Evolutionary conservation across 2,329 filamentous ascomycete genomes (phyloP).

Genomic region (Calonectria crousiana): DNA sequence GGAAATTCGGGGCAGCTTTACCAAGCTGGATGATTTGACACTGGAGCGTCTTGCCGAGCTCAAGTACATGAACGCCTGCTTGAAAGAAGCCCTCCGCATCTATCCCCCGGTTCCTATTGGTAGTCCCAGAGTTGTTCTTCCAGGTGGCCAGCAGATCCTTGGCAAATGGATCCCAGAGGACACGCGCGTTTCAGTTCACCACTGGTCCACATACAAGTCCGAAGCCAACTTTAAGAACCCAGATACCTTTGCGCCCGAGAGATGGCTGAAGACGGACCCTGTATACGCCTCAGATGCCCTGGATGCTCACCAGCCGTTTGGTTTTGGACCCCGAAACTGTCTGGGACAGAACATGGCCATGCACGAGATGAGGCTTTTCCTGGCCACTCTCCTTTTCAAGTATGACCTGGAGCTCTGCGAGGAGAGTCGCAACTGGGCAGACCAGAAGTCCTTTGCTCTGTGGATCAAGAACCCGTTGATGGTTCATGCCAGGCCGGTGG

Average conservation of each 20-base stretch:
- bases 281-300: background rate
- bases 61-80: constrained; percentile 14
- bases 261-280: background rate
- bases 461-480: background rate
- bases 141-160: background rate
- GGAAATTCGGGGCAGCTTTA: background rate
- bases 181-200: constrained; percentile 1
- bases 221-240: background rate
- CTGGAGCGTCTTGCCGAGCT: constrained; percentile 5
- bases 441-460: background rate
- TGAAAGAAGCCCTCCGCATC: constrained; percentile 8
- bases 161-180: background rate
- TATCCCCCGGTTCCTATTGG: constrained; percentile 7
- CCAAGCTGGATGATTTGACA: background rate
- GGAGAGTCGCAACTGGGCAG: background rate
- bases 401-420: background rate
- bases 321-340: constrained; percentile 10
- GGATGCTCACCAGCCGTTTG: constrained; percentile 2
- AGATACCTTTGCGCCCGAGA: background rate
- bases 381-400: constrained; percentile 5
- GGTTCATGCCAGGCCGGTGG: background rate
- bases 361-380: constrained; percentile 12
- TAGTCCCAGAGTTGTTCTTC: background rate
- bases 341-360: constrained; percentile 13
- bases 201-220: background rate